Base-by-base conservation (phyloP, 1,284 basidiomycete species). In the Phellopilus nigrolimitatus region DNA sequence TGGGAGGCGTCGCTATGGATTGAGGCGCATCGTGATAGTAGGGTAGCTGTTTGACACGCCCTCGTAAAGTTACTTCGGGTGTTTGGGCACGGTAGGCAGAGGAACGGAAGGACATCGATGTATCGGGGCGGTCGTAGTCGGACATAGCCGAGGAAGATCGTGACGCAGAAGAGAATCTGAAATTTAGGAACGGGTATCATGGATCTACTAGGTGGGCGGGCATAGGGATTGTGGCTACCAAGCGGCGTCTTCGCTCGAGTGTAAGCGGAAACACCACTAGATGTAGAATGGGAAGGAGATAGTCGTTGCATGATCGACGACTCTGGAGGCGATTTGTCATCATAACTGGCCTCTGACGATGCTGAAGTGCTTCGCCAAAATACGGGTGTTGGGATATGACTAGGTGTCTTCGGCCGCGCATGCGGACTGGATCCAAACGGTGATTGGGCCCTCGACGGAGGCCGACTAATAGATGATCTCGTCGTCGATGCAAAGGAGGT, bases 131-230 rank as follows among this genome's bases (percentile, higher is more conserved):
- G 24, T 60, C 66, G 60, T 82, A 81, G 52, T 76, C 74, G 3
- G 88, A 90, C 78, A 86, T 78, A 3, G 84, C 75, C 1, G 85
- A 80, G 1, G 74, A 73, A 0, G 88, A 84, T 39, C 87, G 74
- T 22, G 87, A 88, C 7, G 79, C 80, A 2, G 81, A 76, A 2
- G 80, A 80, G n/a, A 39, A 89, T 66, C 45, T 86, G 82, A 1
- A 90, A 70, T 56, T 74, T 81, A 3, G 88, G 87, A 17, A 88
- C 73, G 15, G 88, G 88, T 54, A 91, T 90, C 78, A 80, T 84
- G 3, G 88, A 90, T 52, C 84, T 76, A 62, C 87, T 89, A 1
- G 87, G 86, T 28, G 88, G 84, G 31, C 88, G 76, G n/a, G 82
- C 77, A 40, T 78, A 76, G 58, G 79, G 80, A 7, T 66, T 56